phyloP scores from a whole-genome alignment of 1,139 yeast genomes.

The Pneumocystis wakefieldiae region DNA sequence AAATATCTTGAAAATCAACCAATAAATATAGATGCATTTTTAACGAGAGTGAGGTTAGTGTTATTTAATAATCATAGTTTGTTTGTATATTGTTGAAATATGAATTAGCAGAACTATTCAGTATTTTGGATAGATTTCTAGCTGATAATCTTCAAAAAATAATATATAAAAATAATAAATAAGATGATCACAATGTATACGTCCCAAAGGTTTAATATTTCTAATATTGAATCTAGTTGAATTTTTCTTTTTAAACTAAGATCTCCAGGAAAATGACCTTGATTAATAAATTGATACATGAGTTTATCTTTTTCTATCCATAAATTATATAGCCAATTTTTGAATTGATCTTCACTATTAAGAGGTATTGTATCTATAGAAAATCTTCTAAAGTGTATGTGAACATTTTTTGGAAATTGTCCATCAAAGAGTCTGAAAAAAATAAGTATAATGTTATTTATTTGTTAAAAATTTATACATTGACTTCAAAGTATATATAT shows the following conservation, averaged over 20 bases:
- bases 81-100: not conserved
- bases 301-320: conserved; percentile 71
- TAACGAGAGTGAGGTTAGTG: no score
- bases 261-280: conserved; percentile 38
- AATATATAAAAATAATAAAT: conserved; percentile 10
- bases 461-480: conserved; percentile 29
- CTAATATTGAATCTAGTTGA: conserved; percentile 3
- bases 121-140: not conserved
- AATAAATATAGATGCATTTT: no score
- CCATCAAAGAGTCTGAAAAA: conserved; percentile 33
- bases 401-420: conserved; percentile 50
- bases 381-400: conserved; percentile 48
- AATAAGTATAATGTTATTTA: not conserved
- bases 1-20: no score
- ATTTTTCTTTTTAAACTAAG: conserved; percentile 13
- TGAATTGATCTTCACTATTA: conserved; percentile 42
- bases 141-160: not conserved
- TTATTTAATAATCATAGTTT: no score
- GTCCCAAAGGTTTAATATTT: conserved; percentile 12
- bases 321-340: conserved; percentile 55
- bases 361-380: conserved; percentile 50
- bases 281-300: conserved; percentile 42
- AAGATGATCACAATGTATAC: conserved; percentile 8
- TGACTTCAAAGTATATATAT: conserved; percentile 47
- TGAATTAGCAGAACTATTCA: not conserved